A percentile compares a stretch with the other conserved stretches of the same genome.
Evolutionary conservation across 2,329 filamentous ascomycete species (phyloP).

Genomic region (Aspergillus floridensis): DNA sequence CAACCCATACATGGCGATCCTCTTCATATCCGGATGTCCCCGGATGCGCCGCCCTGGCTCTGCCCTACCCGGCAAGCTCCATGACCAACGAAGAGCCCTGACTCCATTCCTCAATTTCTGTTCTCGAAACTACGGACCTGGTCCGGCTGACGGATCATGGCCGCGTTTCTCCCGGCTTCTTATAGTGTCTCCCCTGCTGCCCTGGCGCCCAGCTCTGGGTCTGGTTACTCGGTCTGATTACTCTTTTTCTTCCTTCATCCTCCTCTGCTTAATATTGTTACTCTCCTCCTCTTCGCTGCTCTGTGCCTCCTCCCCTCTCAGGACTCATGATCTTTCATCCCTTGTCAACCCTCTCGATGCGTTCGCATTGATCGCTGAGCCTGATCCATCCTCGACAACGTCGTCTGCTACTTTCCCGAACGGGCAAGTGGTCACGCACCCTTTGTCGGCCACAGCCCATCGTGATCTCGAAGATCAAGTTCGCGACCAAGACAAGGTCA

Average conservation of each 20-base stretch:
- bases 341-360: conserved; percentile 8
- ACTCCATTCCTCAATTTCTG: conserved; percentile 8
- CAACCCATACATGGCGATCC: not conserved
- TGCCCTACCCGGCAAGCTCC: conserved; percentile 3
- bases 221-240: conserved; percentile 12
- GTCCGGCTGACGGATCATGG: conserved; percentile 19
- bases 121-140: conserved; percentile 18
- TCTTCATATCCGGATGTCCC: not conserved
- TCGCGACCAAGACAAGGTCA: not conserved
- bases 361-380: conserved; percentile 14
- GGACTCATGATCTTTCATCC: not conserved
- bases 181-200: conserved; percentile 21
- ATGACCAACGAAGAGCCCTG: conserved; percentile 1
- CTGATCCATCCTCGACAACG: conserved; percentile 11
- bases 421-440: conserved; percentile 9
- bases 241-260: conserved; percentile 11
- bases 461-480: not conserved
- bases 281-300: conserved; percentile 4
- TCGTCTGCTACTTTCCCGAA: conserved; percentile 9
- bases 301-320: conserved; percentile 2
- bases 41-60: conserved; percentile 1
- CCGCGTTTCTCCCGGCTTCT: conserved; percentile 14
- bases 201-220: conserved; percentile 7
- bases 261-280: conserved; percentile 14
- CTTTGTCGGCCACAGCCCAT: not conserved